Percentiles rank a stretch among this genome's conserved stretches.
Conservation (phyloP, 148 eudicot species). For the Vaccinium darrowii region DNA sequence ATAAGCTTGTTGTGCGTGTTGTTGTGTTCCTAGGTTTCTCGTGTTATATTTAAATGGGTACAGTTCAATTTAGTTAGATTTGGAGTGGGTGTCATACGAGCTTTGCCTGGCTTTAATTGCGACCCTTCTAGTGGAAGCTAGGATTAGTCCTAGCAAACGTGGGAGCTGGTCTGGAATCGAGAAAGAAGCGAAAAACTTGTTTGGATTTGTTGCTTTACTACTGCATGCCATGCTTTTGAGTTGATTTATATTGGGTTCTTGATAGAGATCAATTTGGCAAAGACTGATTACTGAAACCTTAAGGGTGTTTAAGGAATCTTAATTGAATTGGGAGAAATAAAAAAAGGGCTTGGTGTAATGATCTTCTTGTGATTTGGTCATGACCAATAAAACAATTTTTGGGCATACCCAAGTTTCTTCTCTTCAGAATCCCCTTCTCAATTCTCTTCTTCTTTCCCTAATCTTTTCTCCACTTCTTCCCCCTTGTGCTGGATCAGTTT, state of each 20-base stretch:
- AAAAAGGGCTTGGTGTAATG: not conserved
- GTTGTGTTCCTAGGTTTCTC: too few species aligned
- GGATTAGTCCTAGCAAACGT: not conserved
- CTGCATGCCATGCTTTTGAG: not conserved
- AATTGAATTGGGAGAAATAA: not conserved
- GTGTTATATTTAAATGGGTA: too few species aligned
- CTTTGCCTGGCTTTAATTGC: not conserved
- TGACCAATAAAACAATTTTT: not conserved
- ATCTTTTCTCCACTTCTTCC: not conserved
- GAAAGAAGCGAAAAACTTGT: not conserved
- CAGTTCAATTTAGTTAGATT: not conserved
- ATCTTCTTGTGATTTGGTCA: not conserved
- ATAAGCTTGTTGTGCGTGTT: too few species aligned
- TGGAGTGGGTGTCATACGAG: not conserved
- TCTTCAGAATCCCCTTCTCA: not conserved
- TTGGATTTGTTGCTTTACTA: not conserved
- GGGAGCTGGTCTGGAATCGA: not conserved
- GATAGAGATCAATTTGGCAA: not conserved
- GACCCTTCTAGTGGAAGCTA: not conserved
- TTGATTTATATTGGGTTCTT: not conserved
- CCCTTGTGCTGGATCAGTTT: not conserved
- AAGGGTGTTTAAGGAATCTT: not conserved
- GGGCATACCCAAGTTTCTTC: not conserved
- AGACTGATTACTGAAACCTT: not conserved
- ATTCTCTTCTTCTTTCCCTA: not conserved